These are phyloP conservation scores for Arthrinium phaeospermum DNA, from an alignment of 2,329 filamentous ascomycete genomes.

Conservation along the genomic window DNA sequence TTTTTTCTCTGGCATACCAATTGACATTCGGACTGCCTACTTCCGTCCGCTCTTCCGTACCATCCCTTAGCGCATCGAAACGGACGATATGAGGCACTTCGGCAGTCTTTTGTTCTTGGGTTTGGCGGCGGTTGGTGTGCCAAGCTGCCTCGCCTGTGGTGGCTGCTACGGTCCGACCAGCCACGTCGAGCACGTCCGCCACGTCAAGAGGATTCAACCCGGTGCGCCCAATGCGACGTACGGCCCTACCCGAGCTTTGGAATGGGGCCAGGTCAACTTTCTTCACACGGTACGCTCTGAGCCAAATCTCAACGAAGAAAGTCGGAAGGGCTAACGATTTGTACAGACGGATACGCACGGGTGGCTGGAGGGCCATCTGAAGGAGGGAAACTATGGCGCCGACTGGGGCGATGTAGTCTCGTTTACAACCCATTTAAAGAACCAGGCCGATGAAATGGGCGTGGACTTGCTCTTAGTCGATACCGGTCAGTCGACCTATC, in stretches of 20 bases:
- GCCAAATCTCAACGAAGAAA: neutral
- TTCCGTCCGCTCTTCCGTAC: neutral
- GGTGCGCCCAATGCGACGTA: conserved; percentile 48
- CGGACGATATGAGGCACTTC: neutral
- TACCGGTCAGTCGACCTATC: conserved; percentile 51
- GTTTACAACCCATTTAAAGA: conserved; percentile 82
- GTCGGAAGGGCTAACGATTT: neutral
- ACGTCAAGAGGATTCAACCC: conserved; percentile 56
- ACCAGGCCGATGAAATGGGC: conserved; percentile 77
- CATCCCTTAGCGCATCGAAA: neutral
- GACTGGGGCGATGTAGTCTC: conserved; percentile 99
- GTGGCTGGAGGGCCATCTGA: conserved; percentile 91
- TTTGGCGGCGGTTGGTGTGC: conserved; percentile 30
- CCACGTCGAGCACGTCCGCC: conserved; percentile 50
- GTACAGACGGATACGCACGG: conserved; percentile 84
- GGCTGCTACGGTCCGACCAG: conserved; percentile 49
- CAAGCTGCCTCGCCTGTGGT: conserved; percentile 43
- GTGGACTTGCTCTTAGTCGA: conserved; percentile 87
- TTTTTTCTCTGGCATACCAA: neutral
- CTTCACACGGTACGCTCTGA: conserved; percentile 73
- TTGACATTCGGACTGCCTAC: neutral
- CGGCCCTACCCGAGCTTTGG: conserved; percentile 51
- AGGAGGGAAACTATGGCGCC: conserved; percentile 90
- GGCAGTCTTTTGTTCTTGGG: neutral
- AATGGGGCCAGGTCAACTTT: conserved; percentile 94